Conservation (phyloP, 176 grass and related monocot species). For the Carex kokanica region DNA sequence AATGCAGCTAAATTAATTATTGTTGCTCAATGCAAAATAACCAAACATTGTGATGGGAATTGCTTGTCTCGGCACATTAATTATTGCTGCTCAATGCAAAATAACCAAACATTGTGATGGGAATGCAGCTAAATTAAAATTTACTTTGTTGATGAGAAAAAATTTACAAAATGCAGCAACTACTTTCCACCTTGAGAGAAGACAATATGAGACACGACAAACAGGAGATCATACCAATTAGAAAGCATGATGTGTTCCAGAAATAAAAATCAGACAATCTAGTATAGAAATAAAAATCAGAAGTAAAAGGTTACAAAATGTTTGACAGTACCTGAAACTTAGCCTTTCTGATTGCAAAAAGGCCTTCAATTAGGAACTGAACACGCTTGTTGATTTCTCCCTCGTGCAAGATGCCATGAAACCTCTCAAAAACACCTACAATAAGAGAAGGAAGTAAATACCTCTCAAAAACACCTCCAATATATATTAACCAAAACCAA, state of each 20-base stretch:
- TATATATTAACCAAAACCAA: not conserved
- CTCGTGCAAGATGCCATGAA: conserved; percentile 94
- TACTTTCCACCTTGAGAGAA: not conserved
- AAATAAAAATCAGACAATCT: not conserved
- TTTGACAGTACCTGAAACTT: conserved; percentile 76
- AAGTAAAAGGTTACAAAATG: conserved; percentile 10
- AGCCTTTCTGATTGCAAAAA: conserved; percentile 96
- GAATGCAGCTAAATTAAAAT: no score
- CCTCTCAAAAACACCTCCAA: conserved; percentile 73
- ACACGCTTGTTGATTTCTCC: conserved; percentile 96
- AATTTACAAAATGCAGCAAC: no score
- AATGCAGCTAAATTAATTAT: no score
- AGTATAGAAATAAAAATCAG: not conserved
- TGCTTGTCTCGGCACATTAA: no score
- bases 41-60: no score
- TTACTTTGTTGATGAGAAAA: no score
- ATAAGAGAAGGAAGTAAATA: not conserved
- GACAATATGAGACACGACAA: no score
- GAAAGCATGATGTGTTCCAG: not conserved
- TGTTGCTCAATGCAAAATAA: no score
- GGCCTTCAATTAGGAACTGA: conserved; percentile 92
- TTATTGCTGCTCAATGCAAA: no score
- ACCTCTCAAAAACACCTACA: conserved; percentile 97
- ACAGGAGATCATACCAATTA: not conserved
- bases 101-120: no score